phyloP scores from a whole-genome alignment of 306 rosid species.

The Alnus glutinosa region DNA sequence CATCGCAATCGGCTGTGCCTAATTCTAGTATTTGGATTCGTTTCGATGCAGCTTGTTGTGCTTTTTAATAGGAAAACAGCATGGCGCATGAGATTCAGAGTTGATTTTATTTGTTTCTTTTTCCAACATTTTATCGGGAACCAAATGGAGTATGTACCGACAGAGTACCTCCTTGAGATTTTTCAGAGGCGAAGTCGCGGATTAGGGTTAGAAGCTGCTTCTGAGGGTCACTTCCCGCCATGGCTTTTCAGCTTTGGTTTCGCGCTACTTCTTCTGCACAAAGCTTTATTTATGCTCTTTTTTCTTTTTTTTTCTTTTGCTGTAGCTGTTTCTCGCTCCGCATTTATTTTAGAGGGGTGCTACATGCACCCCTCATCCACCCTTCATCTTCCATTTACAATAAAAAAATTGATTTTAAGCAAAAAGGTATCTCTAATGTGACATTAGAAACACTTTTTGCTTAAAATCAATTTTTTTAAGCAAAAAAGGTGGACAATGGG shows the following conservation, averaged over 20 bases:
- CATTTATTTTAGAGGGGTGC: too few relatives aligned
- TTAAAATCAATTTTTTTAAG: too few relatives aligned
- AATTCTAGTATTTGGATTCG: background rate
- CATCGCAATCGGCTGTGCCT: background rate
- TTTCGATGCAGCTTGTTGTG: background rate
- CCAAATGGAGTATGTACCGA: constrained; percentile 5
- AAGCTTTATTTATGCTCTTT: background rate
- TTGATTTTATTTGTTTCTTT: background rate
- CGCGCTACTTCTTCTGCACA: constrained; percentile 12
- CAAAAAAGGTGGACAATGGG: too few relatives aligned
- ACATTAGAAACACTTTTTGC: too few relatives aligned
- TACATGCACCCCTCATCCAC: too few relatives aligned
- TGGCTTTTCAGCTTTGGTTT: constrained; percentile 18
- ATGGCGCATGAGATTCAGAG: background rate
- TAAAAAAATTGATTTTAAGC: too few relatives aligned
- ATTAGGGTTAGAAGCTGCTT: constrained; percentile 61
- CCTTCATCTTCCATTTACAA: too few relatives aligned
- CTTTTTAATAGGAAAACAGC: background rate
- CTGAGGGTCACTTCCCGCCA: constrained; percentile 77
- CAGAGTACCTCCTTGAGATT: constrained; percentile 74
- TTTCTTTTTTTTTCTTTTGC: background rate
- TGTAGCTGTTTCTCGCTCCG: background rate
- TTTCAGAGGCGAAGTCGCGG: constrained; percentile 75
- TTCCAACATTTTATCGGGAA: constrained; percentile 16
- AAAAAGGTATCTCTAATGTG: too few relatives aligned